A percentile compares a stretch with the other conserved stretches of the same genome.
phyloP scores from a whole-genome alignment of 192 early-diverging fungal genomes.

The Entomortierella parvispora region DNA sequence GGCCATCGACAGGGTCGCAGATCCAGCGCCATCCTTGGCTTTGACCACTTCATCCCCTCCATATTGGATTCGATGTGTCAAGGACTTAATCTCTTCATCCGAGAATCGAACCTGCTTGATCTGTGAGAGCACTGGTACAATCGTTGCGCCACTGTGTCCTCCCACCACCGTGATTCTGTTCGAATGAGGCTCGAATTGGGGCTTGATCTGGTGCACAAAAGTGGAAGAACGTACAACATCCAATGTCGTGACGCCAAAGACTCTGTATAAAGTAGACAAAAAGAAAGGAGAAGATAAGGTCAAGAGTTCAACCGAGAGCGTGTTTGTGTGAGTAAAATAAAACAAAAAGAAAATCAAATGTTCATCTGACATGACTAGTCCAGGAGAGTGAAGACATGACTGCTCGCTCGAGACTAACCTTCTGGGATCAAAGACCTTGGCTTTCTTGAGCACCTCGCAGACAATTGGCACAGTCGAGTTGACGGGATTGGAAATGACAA shows the following conservation, averaged over 20 bases:
- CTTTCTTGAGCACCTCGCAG: conserved; percentile 91
- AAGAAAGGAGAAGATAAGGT: conserved; percentile 2
- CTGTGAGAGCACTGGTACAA: conserved; percentile 89
- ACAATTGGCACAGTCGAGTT: conserved; percentile 98
- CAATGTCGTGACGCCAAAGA: conserved; percentile 96
- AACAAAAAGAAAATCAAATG: too few species aligned
- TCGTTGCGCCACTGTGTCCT: conserved; percentile 96
- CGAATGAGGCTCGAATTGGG: conserved; percentile 68
- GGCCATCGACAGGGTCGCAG: conserved; percentile 92
- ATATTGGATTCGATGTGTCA: conserved; percentile 96
- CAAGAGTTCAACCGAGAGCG: conserved; percentile 53
- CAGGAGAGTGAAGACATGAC: too few species aligned
- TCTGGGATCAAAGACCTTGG: conserved; percentile 85
- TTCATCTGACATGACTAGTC: too few species aligned
- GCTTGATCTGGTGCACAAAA: conserved; percentile 86
- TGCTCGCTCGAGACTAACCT: conserved; percentile 56
- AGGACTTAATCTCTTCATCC: conserved; percentile 81
- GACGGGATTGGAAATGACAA: conserved; percentile 97
- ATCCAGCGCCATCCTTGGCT: conserved; percentile 90
- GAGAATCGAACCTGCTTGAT: conserved; percentile 69
- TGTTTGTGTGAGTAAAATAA: conserved; percentile 9
- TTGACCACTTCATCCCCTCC: conserved; percentile 98
- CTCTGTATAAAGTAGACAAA: conserved; percentile 48
- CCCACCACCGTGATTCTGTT: conserved; percentile 87
- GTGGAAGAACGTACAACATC: conserved; percentile 94